Conservation (phyloP, 1,284 basidiomycete species). For the Xerocomus cyaneibrunnescens region DNA sequence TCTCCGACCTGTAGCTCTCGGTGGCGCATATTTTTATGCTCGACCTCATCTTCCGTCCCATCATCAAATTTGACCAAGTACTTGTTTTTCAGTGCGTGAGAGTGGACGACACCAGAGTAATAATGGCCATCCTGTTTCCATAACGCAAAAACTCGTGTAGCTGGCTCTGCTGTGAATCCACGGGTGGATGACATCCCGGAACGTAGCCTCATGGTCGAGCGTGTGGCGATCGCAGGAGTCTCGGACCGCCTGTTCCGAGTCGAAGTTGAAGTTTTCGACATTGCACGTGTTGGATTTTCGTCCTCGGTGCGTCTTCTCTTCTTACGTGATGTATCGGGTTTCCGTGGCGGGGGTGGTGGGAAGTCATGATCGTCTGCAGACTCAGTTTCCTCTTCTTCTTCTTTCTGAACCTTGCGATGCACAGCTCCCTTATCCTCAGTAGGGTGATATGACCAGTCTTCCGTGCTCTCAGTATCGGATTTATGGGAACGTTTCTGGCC, state of each 20-base stretch:
- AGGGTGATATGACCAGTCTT: slow-evolving; percentile 4
- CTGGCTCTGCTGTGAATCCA: slow-evolving; percentile 20
- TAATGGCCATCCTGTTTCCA: slow-evolving; percentile 62
- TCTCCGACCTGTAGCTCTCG: slow-evolving; percentile 54
- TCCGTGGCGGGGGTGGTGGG: slow-evolving; percentile 28
- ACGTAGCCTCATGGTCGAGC: slow-evolving; percentile 35
- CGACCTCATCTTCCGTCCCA: slow-evolving; percentile 43
- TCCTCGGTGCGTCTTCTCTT: slow-evolving; percentile 51
- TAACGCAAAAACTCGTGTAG: slow-evolving; percentile 62
- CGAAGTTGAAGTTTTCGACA: slow-evolving; percentile 28
- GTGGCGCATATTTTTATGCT: slow-evolving; percentile 53
- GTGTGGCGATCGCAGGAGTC: slow-evolving; percentile 28
- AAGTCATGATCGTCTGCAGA: slow-evolving; percentile 38
- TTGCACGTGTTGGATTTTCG: slow-evolving; percentile 21
- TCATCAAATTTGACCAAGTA: slow-evolving; percentile 66
- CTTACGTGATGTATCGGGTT: slow-evolving; percentile 38
- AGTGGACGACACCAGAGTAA: slow-evolving; percentile 58
- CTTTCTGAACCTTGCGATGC: slow-evolving; percentile 27
- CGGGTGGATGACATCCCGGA: slow-evolving; percentile 31
- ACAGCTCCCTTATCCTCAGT: slow-evolving; percentile 6
- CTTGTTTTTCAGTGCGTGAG: slow-evolving; percentile 28
- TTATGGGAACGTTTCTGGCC: slow-evolving; percentile 23
- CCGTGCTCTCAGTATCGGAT: slow-evolving; percentile 33
- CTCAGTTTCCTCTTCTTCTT: slow-evolving; percentile 45
- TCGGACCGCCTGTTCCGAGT: slow-evolving; percentile 34